Evolutionary conservation across 192 early-diverging fungal genomes (phyloP).

Genomic region (Funneliformis mosseae): DNA sequence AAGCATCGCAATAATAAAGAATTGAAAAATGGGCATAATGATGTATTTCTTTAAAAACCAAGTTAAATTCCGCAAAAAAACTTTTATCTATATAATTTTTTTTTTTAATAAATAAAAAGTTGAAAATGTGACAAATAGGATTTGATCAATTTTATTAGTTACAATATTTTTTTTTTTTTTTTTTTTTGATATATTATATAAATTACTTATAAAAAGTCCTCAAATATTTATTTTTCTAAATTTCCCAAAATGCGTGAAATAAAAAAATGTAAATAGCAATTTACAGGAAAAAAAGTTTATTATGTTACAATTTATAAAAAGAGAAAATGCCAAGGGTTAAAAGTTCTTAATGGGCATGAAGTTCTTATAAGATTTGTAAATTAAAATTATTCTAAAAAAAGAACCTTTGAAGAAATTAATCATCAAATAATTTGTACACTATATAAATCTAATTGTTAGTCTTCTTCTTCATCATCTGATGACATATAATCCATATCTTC

Average conservation of each 20-base stretch:
- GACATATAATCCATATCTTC: conserved; percentile 39
- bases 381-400: conserved; percentile 11
- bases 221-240: conserved; percentile 6
- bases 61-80: too few species aligned
- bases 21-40: not conserved
- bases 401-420: not conserved
- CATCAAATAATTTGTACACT: not conserved
- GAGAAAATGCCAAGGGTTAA: not conserved
- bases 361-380: not conserved
- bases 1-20: not conserved
- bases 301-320: conserved; percentile 8
- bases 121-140: too few species aligned
- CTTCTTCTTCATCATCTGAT: conserved; percentile 43
- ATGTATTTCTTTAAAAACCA: not conserved
- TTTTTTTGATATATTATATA: not conserved
- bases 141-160: not conserved
- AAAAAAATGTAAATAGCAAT: conserved; percentile 18
- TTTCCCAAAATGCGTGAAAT: not conserved
- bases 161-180: not conserved
- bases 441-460: not conserved
- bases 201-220: conserved; percentile 6
- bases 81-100: too few species aligned
- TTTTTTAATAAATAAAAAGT: not conserved
- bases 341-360: not conserved
- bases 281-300: conserved; percentile 3